These are phyloP conservation scores for Leccinum subtestaceum DNA, from an alignment of 768 basidiomycete genomes.

Conservation along the genomic window DNA sequence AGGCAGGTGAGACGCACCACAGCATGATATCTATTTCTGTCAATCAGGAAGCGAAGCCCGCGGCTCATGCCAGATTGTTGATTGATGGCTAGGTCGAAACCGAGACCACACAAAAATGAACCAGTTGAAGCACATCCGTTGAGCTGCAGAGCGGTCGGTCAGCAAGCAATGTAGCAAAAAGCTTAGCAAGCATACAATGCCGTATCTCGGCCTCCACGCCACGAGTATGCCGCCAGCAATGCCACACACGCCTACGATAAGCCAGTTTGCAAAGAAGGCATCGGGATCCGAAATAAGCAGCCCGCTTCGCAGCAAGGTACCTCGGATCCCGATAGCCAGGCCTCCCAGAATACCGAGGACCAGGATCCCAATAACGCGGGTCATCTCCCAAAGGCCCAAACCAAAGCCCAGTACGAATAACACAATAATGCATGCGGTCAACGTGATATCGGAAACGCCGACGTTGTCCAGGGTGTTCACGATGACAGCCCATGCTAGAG, in stretches of 20 bases:
- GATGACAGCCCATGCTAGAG: constrained; percentile 60
- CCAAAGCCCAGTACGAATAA: constrained; percentile 51
- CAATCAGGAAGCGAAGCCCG: constrained; percentile 61
- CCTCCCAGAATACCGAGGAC: constrained; percentile 54
- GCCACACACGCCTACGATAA: constrained; percentile 47
- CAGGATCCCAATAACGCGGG: constrained; percentile 45
- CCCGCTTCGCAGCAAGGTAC: constrained; percentile 47
- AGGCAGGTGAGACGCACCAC: constrained; percentile 38
- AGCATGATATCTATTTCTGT: constrained; percentile 56
- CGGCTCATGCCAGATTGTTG: constrained; percentile 61
- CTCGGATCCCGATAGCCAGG: constrained; percentile 52
- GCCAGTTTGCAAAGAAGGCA: constrained; percentile 49
- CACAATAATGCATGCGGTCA: constrained; percentile 47
- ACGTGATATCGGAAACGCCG: constrained; percentile 50
- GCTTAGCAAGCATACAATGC: constrained; percentile 41
- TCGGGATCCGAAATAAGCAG: constrained; percentile 42
- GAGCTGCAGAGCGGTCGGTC: constrained; percentile 30
- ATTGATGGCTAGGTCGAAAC: constrained; percentile 54
- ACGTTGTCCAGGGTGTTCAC: constrained; percentile 50
- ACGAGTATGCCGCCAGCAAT: constrained; percentile 41
- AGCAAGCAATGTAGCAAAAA: neutral
- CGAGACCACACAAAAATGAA: constrained; percentile 56
- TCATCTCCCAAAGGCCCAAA: constrained; percentile 52
- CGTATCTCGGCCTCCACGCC: constrained; percentile 44
- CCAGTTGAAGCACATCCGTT: constrained; percentile 56